Conservation (phyloP, 2,329 filamentous ascomycete genomes). For the Dactylellina drechsleri region DNA sequence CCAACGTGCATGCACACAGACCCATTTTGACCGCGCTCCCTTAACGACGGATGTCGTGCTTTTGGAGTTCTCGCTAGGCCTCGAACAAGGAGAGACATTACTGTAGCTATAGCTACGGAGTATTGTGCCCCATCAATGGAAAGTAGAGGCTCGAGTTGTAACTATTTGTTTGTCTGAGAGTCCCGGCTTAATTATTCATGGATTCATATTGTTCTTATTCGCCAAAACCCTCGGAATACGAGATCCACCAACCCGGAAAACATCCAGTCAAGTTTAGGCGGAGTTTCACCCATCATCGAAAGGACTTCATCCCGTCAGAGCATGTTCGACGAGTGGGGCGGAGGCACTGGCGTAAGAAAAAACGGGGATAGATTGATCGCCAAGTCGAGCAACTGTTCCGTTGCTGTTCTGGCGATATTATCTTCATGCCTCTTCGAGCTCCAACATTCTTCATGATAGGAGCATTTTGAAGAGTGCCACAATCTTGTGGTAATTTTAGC, state of each 20-base stretch:
- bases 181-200: background rate
- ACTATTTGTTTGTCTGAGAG: too few species aligned
- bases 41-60: constrained; percentile 11
- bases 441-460: constrained; percentile 28
- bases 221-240: constrained; percentile 44
- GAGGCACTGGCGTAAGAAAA: constrained; percentile 46
- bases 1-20: constrained; percentile 50
- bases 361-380: constrained; percentile 30
- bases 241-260: constrained; percentile 49
- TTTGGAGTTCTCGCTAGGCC: constrained; percentile 8
- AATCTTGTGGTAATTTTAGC: constrained; percentile 53
- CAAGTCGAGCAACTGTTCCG: constrained; percentile 19
- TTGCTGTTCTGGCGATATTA: constrained; percentile 29
- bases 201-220: background rate
- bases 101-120: constrained; percentile 8
- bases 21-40: constrained; percentile 24
- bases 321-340: constrained; percentile 42
- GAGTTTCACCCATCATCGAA: constrained; percentile 33
- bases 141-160: too few species aligned
- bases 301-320: constrained; percentile 8
- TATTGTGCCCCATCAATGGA: constrained; percentile 2
- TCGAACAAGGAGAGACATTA: constrained; percentile 25
- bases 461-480: constrained; percentile 43
- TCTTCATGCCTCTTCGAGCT: constrained; percentile 54
- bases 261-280: constrained; percentile 28